Conservation (phyloP, 306 rosid species). For the Rubus parviflorus region DNA sequence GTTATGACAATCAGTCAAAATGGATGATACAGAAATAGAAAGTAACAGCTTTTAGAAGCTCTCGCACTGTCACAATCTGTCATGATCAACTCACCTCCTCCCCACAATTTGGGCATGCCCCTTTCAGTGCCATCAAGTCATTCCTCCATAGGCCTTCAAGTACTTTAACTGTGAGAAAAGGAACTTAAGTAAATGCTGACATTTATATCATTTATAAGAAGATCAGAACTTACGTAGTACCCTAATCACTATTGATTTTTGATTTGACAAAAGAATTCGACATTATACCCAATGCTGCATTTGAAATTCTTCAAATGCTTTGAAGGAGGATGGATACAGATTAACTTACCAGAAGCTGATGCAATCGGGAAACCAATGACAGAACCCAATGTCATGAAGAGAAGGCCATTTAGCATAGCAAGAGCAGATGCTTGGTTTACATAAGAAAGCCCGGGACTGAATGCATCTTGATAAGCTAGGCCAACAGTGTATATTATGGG, state of each 20-base stretch:
- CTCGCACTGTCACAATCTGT: constrained; percentile 7
- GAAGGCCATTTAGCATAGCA: constrained; percentile 45
- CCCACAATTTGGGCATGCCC: constrained; percentile 90
- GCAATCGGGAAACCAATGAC: constrained; percentile 71
- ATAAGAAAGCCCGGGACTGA: constrained; percentile 42
- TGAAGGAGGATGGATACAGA: background rate
- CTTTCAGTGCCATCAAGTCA: constrained; percentile 76
- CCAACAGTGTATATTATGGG: constrained; percentile 54
- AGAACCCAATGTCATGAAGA: constrained; percentile 58
- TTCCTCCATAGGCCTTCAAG: constrained; percentile 83
- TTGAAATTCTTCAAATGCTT: background rate
- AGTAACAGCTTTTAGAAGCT: background rate
- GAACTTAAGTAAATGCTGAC: constrained; percentile 7
- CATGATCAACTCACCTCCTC: constrained; percentile 66
- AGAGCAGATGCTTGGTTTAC: constrained; percentile 49
- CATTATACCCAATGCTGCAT: background rate
- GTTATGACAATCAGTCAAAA: background rate
- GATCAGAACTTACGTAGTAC: background rate
- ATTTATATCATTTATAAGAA: background rate
- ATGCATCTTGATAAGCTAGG: constrained; percentile 59
- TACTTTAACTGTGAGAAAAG: constrained; percentile 58
- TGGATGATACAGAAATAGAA: background rate
- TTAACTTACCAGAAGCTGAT: constrained; percentile 67
- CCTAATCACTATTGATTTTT: background rate
- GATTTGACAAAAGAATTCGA: background rate